Conservation (phyloP, 2,329 filamentous ascomycete genomes). For the Dactylella cylindrospora region DNA sequence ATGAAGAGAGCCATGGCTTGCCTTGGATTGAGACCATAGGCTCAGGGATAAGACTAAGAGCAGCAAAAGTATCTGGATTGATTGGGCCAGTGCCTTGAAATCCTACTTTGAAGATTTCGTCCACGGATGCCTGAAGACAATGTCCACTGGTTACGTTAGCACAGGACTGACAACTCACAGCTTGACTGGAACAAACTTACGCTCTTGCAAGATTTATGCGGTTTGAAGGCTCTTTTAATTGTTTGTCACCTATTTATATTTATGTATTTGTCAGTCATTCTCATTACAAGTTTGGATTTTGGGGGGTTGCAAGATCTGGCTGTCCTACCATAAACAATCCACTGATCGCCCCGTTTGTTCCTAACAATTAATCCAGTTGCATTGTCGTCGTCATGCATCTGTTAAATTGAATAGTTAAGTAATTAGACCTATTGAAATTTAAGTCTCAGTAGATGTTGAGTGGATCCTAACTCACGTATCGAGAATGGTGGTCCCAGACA, state of each 20-base stretch:
- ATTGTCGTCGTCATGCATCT: slow-evolving; percentile 27
- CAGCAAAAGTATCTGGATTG: too few relatives aligned
- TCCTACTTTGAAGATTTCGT: background rate
- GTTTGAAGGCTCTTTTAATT: background rate
- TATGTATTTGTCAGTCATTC: too few relatives aligned
- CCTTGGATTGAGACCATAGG: too few relatives aligned
- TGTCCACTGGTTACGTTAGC: background rate
- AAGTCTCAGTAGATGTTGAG: background rate
- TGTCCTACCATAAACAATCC: slow-evolving; percentile 17
- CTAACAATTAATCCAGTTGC: slow-evolving; percentile 9
- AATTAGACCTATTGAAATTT: too few relatives aligned
- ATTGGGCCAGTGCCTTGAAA: too few relatives aligned
- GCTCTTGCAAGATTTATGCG: background rate
- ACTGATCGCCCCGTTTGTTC: slow-evolving; percentile 12
- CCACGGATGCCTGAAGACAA: background rate
- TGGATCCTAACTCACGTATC: background rate
- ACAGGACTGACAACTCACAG: background rate
- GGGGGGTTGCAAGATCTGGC: too few relatives aligned
- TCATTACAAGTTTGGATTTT: too few relatives aligned
- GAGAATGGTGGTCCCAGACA: background rate
- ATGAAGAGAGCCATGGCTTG: too few relatives aligned
- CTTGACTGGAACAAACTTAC: background rate
- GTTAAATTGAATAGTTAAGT: background rate
- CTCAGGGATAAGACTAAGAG: too few relatives aligned
- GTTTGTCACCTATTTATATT: too few relatives aligned